Evolutionary conservation across 2,329 filamentous ascomycete species (phyloP), one percentile per base, ranked within the genome.

Genomic region (Diaporthe sp.): DNA sequence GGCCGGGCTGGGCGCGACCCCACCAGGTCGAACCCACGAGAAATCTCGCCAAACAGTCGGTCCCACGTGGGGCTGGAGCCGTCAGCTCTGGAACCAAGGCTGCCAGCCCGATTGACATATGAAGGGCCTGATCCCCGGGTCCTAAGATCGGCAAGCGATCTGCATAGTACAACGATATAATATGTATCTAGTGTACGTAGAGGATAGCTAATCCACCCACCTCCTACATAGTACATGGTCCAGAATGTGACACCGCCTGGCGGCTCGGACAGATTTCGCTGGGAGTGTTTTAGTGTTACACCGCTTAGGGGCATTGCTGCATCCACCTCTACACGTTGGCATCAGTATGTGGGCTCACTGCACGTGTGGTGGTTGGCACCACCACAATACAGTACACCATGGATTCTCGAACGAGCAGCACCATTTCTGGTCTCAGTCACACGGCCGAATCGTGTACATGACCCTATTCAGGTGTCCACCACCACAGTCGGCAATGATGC

Each of bases 41-140:
- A 75, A 74, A 74, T 75, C 61, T 75, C 74, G 74, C 74, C 74
- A 73, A 75, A 63, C 56, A 32, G 47, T 27, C 39, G 61, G 68
- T 63, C 58, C 42, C 74, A 75, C 74, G 74, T 75, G 74, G 74
- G 74, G 74, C 53, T n/a, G 47, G 37, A 35, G 53, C 32, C 58
- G 19, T 44, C 22, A 30, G 27, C 47, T 47, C 55, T 71, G 30
- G 55, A 47, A 27, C 53, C 30, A 27, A 8, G 32, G 44, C 22
- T 51, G 19, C n/a, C n/a, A 35, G 42, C 22, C 63, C 44, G 30
- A 66, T 66, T 50, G 59, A 50, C 39, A 65, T 65, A 65, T 65
- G 39, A 51, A 66, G 9, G 42, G 27, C 42, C 53, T 50, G 69
- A 71, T 58, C 37, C 50, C 22, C 22, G 25, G 25, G 53, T 70